Evolutionary conservation across 2,329 filamentous ascomycete genomes (phyloP).

Genomic region (Colletotrichum nymphaeae): DNA sequence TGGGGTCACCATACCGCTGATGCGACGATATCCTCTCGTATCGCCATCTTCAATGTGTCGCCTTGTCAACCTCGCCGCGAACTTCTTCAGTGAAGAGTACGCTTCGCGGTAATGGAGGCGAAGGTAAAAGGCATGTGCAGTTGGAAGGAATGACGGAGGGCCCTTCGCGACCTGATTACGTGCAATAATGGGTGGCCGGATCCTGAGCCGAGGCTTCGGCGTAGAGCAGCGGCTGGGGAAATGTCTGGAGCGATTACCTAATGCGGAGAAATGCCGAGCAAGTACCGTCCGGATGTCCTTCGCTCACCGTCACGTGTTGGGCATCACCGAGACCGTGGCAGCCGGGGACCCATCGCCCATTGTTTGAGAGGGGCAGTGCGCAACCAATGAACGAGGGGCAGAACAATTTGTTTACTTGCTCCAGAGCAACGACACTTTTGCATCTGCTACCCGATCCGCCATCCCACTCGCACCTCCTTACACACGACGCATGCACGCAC

Average conservation of each 20-base stretch:
- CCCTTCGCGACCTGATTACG: background rate
- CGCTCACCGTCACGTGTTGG: constrained; percentile 22
- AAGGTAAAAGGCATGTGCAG: background rate
- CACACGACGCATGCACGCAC: constrained; percentile 6
- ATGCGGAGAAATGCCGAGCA: constrained; percentile 4
- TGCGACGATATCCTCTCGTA: constrained; percentile 91
- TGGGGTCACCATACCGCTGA: constrained; percentile 74
- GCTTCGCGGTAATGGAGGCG: background rate
- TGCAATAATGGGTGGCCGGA: constrained; percentile 39
- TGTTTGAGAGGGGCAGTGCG: constrained; percentile 27
- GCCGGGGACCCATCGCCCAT: background rate
- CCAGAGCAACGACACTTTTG: constrained; percentile 48
- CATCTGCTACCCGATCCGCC: background rate
- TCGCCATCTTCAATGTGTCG: constrained; percentile 69
- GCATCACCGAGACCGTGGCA: background rate
- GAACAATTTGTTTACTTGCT: constrained; percentile 55
- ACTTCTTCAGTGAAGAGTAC: constrained; percentile 9
- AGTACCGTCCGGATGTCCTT: background rate
- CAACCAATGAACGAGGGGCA: constrained; percentile 33
- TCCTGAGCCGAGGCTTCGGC: constrained; percentile 41
- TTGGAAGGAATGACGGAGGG: background rate
- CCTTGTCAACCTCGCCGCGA: constrained; percentile 18
- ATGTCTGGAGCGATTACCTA: constrained; percentile 6
- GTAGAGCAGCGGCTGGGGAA: constrained; percentile 21
- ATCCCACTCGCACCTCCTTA: constrained; percentile 8